phyloP scores from a whole-genome alignment of 768 basidiomycete genomes.

The Mrakia blollopis region DNA sequence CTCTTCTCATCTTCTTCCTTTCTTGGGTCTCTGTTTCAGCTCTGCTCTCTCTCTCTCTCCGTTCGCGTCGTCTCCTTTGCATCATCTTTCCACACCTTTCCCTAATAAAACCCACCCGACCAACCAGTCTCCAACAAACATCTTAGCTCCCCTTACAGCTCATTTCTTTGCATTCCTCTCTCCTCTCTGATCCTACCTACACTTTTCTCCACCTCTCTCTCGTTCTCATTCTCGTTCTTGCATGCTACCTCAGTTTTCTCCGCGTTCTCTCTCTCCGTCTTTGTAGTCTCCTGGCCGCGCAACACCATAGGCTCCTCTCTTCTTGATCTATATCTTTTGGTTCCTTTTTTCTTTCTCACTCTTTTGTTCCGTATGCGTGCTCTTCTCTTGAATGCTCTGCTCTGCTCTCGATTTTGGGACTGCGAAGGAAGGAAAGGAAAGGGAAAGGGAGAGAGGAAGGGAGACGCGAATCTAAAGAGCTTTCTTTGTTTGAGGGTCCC shows the following conservation, averaged over 20 bases:
- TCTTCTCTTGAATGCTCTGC: not conserved
- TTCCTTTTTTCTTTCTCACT: no score
- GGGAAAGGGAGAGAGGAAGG: no score
- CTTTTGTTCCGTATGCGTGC: not conserved
- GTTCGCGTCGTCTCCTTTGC: not conserved
- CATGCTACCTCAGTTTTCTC: not conserved
- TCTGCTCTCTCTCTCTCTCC: not conserved
- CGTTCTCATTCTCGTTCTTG: no score
- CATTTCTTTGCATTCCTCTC: no score
- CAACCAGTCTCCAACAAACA: not conserved
- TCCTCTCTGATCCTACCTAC: not conserved
- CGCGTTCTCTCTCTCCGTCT: not conserved
- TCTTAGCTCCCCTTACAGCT: no score
- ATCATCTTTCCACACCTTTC: not conserved
- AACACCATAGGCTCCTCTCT: not conserved
- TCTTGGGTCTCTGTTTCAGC: not conserved
- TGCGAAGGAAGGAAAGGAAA: no score
- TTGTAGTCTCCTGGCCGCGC: not conserved
- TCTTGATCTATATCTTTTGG: not conserved
- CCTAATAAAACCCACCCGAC: not conserved
- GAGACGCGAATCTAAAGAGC: no score
- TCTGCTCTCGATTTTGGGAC: no score
- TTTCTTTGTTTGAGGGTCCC: no score
- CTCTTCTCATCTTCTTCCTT: no score
- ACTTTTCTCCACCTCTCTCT: not conserved